Conservation (phyloP, 208 protist species). For the Leishmania braziliensis region DNA sequence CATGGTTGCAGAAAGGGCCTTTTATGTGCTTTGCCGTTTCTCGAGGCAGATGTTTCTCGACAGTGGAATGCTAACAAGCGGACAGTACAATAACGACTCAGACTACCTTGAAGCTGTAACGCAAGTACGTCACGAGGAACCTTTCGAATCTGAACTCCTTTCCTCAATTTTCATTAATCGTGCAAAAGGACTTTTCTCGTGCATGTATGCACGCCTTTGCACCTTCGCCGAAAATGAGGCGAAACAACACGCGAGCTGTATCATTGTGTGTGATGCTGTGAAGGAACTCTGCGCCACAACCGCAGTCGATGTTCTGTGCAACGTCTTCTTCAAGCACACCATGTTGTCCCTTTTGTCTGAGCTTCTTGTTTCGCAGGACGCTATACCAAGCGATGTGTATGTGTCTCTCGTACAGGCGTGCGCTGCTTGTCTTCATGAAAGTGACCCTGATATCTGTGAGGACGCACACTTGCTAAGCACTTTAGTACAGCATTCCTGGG, state of each 20-base stretch:
- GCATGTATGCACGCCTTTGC: not conserved
- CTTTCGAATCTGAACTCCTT: not conserved
- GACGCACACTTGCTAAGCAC: constrained; percentile 1
- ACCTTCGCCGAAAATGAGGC: not conserved
- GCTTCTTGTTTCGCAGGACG: not conserved
- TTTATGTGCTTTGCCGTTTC: constrained; percentile 6
- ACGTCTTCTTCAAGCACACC: not conserved
- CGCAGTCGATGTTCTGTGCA: not conserved
- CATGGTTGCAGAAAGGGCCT: constrained; percentile 9
- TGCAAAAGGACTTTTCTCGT: not conserved
- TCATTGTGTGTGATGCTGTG: constrained; percentile 22
- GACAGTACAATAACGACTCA: not conserved
- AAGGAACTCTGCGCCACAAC: not conserved
- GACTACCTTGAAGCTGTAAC: not conserved
- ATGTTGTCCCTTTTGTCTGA: constrained; percentile 14
- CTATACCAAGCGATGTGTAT: constrained; percentile 22
- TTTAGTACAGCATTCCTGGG: constrained; percentile 27
- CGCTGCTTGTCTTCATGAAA: constrained; percentile 3
- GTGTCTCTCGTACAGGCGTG: constrained; percentile 17
- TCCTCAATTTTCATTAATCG: not conserved
- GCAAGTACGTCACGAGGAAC: not conserved
- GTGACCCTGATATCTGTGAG: not conserved
- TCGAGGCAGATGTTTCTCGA: not conserved
- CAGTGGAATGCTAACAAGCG: not conserved
- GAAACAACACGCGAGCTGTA: not conserved